phyloP scores from a whole-genome alignment of 176 grass and related monocot genomes.

The Carex cristatella region DNA sequence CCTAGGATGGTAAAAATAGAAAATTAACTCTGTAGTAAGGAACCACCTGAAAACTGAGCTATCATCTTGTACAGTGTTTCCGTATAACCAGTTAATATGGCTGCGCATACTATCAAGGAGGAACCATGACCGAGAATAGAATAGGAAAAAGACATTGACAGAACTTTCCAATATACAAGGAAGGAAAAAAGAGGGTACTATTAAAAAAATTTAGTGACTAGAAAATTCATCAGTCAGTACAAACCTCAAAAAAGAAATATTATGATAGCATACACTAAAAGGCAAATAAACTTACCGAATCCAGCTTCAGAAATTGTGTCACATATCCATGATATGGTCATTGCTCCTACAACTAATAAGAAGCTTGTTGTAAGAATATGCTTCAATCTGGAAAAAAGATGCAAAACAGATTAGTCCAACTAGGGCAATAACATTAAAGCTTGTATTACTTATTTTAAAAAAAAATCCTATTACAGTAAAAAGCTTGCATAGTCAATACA shows the following conservation, averaged over 20 bases:
- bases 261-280: neutral
- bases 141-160: slow-evolving; percentile 20
- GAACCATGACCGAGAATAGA: slow-evolving; percentile 79
- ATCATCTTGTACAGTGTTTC: slow-evolving; percentile 88
- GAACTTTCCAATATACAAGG: neutral
- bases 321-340: slow-evolving; percentile 93
- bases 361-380: slow-evolving; percentile 70
- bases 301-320: slow-evolving; percentile 98
- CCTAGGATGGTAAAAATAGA: neutral
- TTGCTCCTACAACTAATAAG: slow-evolving; percentile 88
- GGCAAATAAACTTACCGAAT: slow-evolving; percentile 56
- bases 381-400: slow-evolving; percentile 55
- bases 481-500: neutral
- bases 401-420: slow-evolving; percentile 18
- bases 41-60: slow-evolving; percentile 74
- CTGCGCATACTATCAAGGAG: slow-evolving; percentile 87
- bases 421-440: neutral
- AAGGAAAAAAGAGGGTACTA: slow-evolving; percentile 20
- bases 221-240: neutral
- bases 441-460: neutral
- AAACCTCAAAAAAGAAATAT: neutral
- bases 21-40: neutral
- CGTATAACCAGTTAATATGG: slow-evolving; percentile 97
- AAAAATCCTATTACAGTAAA: neutral
- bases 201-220: neutral